phyloP scores from a whole-genome alignment of 1,284 basidiomycete species.

The Tremellales sp. region DNA sequence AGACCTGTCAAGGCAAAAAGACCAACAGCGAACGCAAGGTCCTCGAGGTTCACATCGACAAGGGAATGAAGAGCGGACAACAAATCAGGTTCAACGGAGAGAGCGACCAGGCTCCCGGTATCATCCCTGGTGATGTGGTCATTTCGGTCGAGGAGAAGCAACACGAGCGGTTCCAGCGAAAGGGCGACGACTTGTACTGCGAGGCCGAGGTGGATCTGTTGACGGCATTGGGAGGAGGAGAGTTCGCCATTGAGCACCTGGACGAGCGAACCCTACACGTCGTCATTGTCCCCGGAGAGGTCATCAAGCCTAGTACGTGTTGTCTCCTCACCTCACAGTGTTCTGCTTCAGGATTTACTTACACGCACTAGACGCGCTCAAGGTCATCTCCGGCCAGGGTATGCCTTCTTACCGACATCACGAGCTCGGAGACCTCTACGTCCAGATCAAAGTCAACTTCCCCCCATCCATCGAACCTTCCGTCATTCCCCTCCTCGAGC shows the following conservation, averaged over 20 bases:
- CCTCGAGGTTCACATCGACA: conserved; percentile 98
- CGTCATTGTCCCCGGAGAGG: conserved; percentile 81
- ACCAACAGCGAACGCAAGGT: conserved; percentile 93
- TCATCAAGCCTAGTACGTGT: conserved; percentile 83
- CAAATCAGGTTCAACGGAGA: conserved; percentile 93
- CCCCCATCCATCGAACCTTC: conserved; percentile 73
- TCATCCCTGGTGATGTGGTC: conserved; percentile 90
- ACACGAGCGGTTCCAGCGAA: conserved; percentile 85
- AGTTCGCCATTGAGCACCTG: conserved; percentile 85
- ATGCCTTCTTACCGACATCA: conserved; percentile 99
- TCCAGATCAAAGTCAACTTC: conserved; percentile 85
- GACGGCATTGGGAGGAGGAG: conserved; percentile 89
- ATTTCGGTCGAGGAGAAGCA: conserved; percentile 97
- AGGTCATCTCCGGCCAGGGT: conserved; percentile 89
- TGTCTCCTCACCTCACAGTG: background rate
- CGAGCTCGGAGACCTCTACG: conserved; percentile 89
- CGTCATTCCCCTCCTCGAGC: conserved; percentile 72
- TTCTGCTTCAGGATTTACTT: background rate
- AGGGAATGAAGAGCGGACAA: conserved; percentile 98
- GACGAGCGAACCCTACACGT: conserved; percentile 87
- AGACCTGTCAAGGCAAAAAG: conserved; percentile 93
- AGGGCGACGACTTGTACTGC: conserved; percentile 84
- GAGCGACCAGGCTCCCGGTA: conserved; percentile 89
- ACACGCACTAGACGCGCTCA: conserved; percentile 68
- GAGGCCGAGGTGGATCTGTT: conserved; percentile 90